Conservation (phyloP, 2,329 filamentous ascomycete genomes). For the Bipolaris oryzae region DNA sequence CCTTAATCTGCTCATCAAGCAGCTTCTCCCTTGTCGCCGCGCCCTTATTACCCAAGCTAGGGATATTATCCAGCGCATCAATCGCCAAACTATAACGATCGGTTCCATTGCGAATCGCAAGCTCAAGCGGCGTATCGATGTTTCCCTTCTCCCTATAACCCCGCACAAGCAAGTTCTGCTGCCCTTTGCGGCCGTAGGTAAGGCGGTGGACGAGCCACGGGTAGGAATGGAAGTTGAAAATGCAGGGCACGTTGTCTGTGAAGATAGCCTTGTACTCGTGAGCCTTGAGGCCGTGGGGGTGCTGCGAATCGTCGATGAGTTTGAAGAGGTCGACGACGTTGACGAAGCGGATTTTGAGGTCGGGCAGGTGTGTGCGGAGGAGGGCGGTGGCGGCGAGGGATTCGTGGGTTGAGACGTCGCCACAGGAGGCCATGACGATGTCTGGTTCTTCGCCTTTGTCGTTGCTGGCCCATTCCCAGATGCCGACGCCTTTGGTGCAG, state of each 20-base stretch:
- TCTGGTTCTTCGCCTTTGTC: conserved; percentile 72
- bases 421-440: conserved; percentile 76
- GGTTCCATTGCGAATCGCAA: conserved; percentile 77
- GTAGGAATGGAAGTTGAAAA: conserved; percentile 87
- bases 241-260: conserved; percentile 72
- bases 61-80: conserved; percentile 73
- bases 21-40: conserved; percentile 67
- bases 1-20: conserved; percentile 67
- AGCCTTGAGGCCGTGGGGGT: conserved; percentile 69
- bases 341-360: conserved; percentile 77
- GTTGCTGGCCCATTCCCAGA: conserved; percentile 78
- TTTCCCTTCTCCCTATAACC: conserved; percentile 85
- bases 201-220: conserved; percentile 79
- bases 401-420: conserved; percentile 76
- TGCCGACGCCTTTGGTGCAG: conserved; percentile 78
- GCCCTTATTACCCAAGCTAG: conserved; percentile 66
- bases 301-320: conserved; percentile 71
- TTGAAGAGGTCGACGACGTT: conserved; percentile 84
- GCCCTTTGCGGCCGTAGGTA: conserved; percentile 75
- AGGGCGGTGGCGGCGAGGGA: conserved; percentile 75
- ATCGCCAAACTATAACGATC: conserved; percentile 80
- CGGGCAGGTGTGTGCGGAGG: conserved; percentile 71
- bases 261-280: conserved; percentile 72
- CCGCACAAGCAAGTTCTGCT: conserved; percentile 71
- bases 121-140: conserved; percentile 79